phyloP scores from a whole-genome alignment of 352 stramenopile species.

The Phytophthora meadii region DNA sequence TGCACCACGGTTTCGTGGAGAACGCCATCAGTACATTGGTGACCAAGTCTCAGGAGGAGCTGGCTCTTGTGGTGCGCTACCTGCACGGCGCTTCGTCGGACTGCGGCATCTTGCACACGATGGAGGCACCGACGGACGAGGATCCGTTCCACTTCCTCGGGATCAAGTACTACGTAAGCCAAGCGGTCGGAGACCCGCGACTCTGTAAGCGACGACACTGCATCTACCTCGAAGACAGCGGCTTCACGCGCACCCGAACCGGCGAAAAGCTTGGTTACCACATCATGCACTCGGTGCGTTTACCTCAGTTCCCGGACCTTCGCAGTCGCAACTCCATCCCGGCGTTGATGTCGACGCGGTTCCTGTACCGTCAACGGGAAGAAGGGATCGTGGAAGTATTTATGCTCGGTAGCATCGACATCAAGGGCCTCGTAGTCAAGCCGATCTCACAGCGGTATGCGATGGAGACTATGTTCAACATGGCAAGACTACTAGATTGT shows the following conservation, averaged over 20 bases:
- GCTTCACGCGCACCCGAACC: slow-evolving; percentile 43
- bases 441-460: slow-evolving; percentile 25
- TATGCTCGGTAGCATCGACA: slow-evolving; percentile 44
- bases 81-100: slow-evolving; percentile 50
- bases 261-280: slow-evolving; percentile 54
- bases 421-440: slow-evolving; percentile 34
- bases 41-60: slow-evolving; percentile 52
- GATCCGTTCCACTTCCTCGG: slow-evolving; percentile 59
- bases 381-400: slow-evolving; percentile 43
- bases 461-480: slow-evolving; percentile 37
- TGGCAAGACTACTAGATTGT: slow-evolving; percentile 43
- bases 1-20: slow-evolving; percentile 44
- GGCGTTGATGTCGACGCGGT: slow-evolving; percentile 38
- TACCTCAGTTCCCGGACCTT: slow-evolving; percentile 49
- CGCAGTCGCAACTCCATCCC: slow-evolving; percentile 33
- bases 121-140: slow-evolving; percentile 38
- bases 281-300: slow-evolving; percentile 49
- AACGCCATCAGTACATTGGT: slow-evolving; percentile 40
- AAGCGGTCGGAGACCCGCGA: slow-evolving; percentile 29
- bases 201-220: slow-evolving; percentile 45
- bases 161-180: slow-evolving; percentile 59
- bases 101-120: slow-evolving; percentile 43
- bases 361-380: slow-evolving; percentile 53
- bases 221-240: slow-evolving; percentile 52
- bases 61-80: slow-evolving; percentile 56